phyloP scores from a whole-genome alignment of 805 yeast genomes.

The Candida andamanensis region DNA sequence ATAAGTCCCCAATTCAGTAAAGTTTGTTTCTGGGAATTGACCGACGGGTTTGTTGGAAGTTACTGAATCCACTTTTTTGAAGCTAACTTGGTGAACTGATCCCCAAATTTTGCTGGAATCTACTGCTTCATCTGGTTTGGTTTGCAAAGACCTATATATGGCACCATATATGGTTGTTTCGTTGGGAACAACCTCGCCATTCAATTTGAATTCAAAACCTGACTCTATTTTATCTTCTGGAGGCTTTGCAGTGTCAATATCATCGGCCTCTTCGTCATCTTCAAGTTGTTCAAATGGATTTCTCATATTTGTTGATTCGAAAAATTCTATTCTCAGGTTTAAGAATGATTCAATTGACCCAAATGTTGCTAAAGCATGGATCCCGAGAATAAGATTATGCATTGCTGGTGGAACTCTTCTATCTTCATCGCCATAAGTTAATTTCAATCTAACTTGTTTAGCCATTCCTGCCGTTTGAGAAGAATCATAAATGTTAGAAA shows the following conservation, averaged over 20 bases:
- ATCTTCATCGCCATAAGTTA: slow-evolving; percentile 23
- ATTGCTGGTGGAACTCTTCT: slow-evolving; percentile 18
- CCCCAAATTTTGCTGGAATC: slow-evolving; percentile 55
- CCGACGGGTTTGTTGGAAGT: neutral
- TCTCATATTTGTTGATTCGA: slow-evolving; percentile 15
- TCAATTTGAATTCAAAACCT: slow-evolving; percentile 50
- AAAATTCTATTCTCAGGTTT: slow-evolving; percentile 33
- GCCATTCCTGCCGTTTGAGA: slow-evolving; percentile 59
- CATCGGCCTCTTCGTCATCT: slow-evolving; percentile 4
- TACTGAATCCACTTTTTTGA: slow-evolving; percentile 2
- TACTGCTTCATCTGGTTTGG: slow-evolving; percentile 31
- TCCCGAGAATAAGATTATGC: slow-evolving; percentile 39
- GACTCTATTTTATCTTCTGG: slow-evolving; percentile 1
- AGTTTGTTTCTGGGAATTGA: slow-evolving; percentile 6
- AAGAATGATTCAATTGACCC: slow-evolving; percentile 46
- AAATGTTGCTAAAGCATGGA: slow-evolving; percentile 60
- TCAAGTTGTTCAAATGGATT: slow-evolving; percentile 1
- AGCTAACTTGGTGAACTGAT: slow-evolving; percentile 34
- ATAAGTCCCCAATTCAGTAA: slow-evolving; percentile 16
- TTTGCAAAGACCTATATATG: slow-evolving; percentile 47
- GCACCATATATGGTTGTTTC: slow-evolving; percentile 78
- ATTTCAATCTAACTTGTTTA: slow-evolving; percentile 59
- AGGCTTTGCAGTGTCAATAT: neutral
- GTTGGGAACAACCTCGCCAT: slow-evolving; percentile 53
- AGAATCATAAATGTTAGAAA: slow-evolving; percentile 11